These are phyloP conservation scores for Strigomonas culicis DNA, from an alignment of 208 protist genomes.

Conservation along the genomic window DNA sequence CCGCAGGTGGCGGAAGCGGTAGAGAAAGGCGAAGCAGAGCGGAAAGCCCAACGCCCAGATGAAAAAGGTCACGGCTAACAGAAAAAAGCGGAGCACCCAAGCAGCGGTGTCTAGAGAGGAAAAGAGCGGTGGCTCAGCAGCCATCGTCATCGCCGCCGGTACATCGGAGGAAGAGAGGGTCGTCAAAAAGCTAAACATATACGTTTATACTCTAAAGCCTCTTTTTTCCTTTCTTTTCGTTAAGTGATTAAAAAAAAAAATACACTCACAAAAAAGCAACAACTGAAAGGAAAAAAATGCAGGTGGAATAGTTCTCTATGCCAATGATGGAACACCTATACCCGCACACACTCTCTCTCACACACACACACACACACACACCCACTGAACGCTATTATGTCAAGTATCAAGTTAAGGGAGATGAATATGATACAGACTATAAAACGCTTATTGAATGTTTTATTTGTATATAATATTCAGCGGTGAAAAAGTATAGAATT, in stretches of 20 bases:
- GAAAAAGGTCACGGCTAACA: neutral
- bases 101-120: neutral
- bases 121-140: too few species aligned
- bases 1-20: neutral
- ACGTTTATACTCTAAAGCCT: neutral
- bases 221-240: neutral
- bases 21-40: neutral
- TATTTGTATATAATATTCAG: too few species aligned
- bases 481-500: neutral
- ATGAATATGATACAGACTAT: too few species aligned
- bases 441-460: neutral
- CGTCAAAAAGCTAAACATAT: neutral
- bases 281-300: neutral
- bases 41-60: neutral
- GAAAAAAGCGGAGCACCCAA: neutral
- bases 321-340: neutral
- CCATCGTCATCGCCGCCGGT: neutral
- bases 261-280: neutral
- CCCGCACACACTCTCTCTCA: neutral
- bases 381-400: too few species aligned
- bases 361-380: neutral
- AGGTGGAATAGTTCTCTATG: neutral
- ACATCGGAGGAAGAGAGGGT: too few species aligned
- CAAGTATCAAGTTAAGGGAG: too few species aligned
- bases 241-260: neutral